Base-by-base conservation (phyloP, 2,329 filamentous ascomycete species). In the Alternaria brassicae region DNA sequence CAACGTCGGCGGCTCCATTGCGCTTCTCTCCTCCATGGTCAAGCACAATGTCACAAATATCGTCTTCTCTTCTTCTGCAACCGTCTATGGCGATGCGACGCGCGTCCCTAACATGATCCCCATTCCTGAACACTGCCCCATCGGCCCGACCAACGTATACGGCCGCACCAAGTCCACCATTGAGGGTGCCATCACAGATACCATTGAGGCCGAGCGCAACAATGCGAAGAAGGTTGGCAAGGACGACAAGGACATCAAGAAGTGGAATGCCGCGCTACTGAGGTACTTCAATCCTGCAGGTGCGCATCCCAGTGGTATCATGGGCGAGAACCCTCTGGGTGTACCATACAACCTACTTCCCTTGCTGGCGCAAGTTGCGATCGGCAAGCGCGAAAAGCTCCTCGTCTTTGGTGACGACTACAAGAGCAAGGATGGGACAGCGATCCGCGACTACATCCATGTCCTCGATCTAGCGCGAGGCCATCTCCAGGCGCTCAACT, bases 241-340 rank as follows among this genome's bases (percentile, higher is more conserved):
- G 47, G 58, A 60, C n/a, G 89, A 94, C 28, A 88, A 82, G 8
- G 72, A 72, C 12, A 75, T 71, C 52, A 87, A 92, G 73, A 88
- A 92, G 73, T 98, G 92, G 92, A 98, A 98, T 79, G 95, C 87
- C 57, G 95, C 94, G 40, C 84, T 98, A 67, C 85, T 99, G 72
- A 88, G 95, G 72, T 99, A 99, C 84, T 99, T 99, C 85, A 99
- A 99, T 85, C 95, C 95, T 28, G 92, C 91, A 58, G 95, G 95
- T 72, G 90, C 93, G 56, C 95, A 99, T 80, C 95, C 96, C 47
- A 94, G 88, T 72, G 96, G 95, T 57, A 88, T 99, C 79, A 97
- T 99, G 93, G 95, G 95, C 70, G 95, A 99, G 83, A 95, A 99
- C 80, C 95, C 95, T 44, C 90, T 96, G 78, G 95, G 95, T 60